Conservation (phyloP, 2,329 filamentous ascomycete genomes). For the Alternaria incomplexa region DNA sequence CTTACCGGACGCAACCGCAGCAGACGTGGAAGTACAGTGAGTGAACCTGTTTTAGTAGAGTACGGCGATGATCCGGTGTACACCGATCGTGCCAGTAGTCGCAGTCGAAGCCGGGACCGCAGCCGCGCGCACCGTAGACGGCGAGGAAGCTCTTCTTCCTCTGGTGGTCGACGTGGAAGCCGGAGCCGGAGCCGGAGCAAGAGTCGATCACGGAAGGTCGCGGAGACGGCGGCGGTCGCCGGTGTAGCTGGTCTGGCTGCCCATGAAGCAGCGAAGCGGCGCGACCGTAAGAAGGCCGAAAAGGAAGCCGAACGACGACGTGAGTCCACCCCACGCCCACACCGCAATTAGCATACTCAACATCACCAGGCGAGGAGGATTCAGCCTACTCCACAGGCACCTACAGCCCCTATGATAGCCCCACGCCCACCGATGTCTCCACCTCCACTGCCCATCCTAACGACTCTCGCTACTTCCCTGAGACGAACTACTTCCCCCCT, state of each 20-base stretch:
- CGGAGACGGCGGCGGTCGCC: constrained; percentile 63
- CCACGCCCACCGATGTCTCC: constrained; percentile 45
- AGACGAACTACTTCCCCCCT: constrained; percentile 58
- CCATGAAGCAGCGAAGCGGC: constrained; percentile 62
- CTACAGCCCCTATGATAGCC: constrained; percentile 34
- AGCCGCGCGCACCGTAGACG: constrained; percentile 42
- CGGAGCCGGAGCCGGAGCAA: constrained; percentile 50
- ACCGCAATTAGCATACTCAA: constrained; percentile 26
- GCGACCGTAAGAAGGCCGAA: constrained; percentile 62
- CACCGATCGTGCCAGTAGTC: constrained; percentile 54
- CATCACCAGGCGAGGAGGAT: constrained; percentile 40
- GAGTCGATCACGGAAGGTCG: constrained; percentile 58
- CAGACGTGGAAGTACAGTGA: constrained; percentile 52
- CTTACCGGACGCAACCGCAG: constrained; percentile 38
- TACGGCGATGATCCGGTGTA: constrained; percentile 69
- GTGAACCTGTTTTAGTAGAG: constrained; percentile 64
- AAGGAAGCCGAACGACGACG: constrained; percentile 58
- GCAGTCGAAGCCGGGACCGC: constrained; percentile 14
- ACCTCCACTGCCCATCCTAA: constrained; percentile 41
- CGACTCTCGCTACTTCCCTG: constrained; percentile 52
- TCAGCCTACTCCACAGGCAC: constrained; percentile 43
- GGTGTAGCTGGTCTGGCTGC: constrained; percentile 64
- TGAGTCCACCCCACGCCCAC: constrained; percentile 46
- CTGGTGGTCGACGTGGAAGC: constrained; percentile 39
- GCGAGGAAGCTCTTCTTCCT: constrained; percentile 53